phyloP scores from a whole-genome alignment of 169 alveolate genomes.

The Eimeria acervulina region DNA sequence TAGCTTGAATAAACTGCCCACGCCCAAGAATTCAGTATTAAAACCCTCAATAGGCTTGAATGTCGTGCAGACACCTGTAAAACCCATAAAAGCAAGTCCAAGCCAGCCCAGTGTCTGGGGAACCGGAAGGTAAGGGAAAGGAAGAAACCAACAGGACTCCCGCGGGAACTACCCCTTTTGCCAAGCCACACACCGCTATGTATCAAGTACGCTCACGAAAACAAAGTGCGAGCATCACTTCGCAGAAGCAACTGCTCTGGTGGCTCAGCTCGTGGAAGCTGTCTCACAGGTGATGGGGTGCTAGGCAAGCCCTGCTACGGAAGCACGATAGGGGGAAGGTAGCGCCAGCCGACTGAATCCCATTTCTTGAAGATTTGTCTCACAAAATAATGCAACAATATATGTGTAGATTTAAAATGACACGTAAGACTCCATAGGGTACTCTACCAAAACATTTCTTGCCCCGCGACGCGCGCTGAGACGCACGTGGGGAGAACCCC shows the following conservation, averaged over 20 bases:
- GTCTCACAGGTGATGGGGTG: no score
- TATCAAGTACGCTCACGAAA: not conserved
- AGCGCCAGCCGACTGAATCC: not conserved
- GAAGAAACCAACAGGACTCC: not conserved
- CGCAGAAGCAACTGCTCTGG: not conserved
- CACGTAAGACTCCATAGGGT: not conserved
- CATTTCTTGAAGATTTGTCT: not conserved
- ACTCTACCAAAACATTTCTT: not conserved
- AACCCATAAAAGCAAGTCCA: not conserved
- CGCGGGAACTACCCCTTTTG: not conserved
- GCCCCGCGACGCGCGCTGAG: conserved; percentile 3
- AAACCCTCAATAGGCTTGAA: not conserved
- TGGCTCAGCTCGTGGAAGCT: not conserved
- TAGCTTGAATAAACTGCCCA: not conserved
- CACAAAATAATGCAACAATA: not conserved
- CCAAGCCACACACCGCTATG: not conserved
- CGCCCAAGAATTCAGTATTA: not conserved
- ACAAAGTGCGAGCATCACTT: not conserved
- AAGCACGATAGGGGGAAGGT: not conserved
- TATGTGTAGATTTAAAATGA: not conserved
- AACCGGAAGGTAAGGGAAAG: not conserved
- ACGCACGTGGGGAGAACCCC: not conserved
- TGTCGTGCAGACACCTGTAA: not conserved
- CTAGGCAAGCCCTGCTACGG: no score
- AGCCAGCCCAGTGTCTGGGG: not conserved